Base-by-base conservation (phyloP, 345 rosid species). In the Hypericum androsaemum region DNA sequence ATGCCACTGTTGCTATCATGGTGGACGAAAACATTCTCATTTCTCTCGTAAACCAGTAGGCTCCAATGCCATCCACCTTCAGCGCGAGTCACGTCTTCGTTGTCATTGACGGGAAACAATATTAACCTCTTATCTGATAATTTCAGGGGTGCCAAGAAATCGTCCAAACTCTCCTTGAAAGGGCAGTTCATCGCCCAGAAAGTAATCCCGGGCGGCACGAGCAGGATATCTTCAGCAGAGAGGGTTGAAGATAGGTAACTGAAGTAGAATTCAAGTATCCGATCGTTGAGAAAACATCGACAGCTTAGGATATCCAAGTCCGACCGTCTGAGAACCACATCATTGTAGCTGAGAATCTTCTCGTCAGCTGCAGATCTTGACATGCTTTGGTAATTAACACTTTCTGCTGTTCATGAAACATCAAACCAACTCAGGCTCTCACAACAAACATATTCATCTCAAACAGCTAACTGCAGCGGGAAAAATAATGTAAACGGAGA, bases 161-260 rank as follows among this genome's bases (percentile, higher is more conserved):
- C 94, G 43, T 70, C 64, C 54, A 87, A 79, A 55, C 63, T 62
- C 37, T 55, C 77, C 1, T 58, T 15, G 55, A 83, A 83, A 0
- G 78, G 83, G 62, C 80, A 82, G 71, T 84, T 82, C 12, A 80
- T 47, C 60, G 88, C 67, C 98, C 96, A 84, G 72, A 82, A 92
- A 57, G 96, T 71, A 58, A 88, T 81, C 40, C 81, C 75, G 8
- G 98, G 95, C 37, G 95, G 71, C 62, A 87, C 74, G 41, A 84
- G 65, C 12, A 79, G 58, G 65, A 87, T 61, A 50, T 81, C 76
- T 7, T 69, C 51, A 6, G 80, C 69, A 35, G 70, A 51, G 70
- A 67, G 70, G 61, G 47, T 36, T 7, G 86, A 68, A 14, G 94
- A 78, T 12, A 88, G 77, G 63, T 64, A 65, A 65, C 88, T 81